Conservation (phyloP, 352 stramenopile genomes). For the Globisporangium nunn region DNA sequence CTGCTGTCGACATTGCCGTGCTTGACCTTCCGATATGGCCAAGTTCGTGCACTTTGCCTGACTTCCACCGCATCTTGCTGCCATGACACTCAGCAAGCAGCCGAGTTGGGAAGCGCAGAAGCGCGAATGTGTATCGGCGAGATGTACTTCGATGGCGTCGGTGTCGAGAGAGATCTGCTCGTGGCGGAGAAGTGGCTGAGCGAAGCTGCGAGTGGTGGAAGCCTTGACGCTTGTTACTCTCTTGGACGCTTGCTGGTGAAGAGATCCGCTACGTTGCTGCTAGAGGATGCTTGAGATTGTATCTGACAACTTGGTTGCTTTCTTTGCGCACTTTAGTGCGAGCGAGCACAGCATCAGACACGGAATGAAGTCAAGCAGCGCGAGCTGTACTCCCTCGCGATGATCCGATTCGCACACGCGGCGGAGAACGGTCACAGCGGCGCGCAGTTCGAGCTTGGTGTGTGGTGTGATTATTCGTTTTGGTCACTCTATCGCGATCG, state of each 20-base stretch:
- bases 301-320: neutral
- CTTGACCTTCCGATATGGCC: neutral
- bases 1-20: neutral
- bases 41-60: neutral
- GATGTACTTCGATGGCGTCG: conserved; percentile 43
- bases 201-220: conserved; percentile 26
- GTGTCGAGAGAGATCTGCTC: conserved; percentile 44
- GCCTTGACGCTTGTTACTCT: conserved; percentile 37
- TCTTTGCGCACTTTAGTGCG: conserved; percentile 18
- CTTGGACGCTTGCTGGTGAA: conserved; percentile 48
- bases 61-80: neutral
- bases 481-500: neutral
- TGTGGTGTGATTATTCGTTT: neutral
- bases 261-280: neutral
- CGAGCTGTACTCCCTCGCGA: conserved; percentile 33
- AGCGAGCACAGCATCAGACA: conserved; percentile 35
- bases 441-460: conserved; percentile 51
- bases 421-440: conserved; percentile 43
- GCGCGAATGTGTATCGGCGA: conserved; percentile 60
- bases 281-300: neutral
- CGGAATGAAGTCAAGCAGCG: conserved; percentile 23
- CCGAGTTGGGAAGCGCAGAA: conserved; percentile 27
- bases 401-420: conserved; percentile 37
- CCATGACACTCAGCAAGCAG: conserved; percentile 28
- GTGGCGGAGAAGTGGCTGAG: conserved; percentile 48